A percentile compares a stretch with the other conserved stretches of the same genome.
phyloP scores from a whole-genome alignment of 176 grass and related monocot genomes.

The Oryza brachyantha region DNA sequence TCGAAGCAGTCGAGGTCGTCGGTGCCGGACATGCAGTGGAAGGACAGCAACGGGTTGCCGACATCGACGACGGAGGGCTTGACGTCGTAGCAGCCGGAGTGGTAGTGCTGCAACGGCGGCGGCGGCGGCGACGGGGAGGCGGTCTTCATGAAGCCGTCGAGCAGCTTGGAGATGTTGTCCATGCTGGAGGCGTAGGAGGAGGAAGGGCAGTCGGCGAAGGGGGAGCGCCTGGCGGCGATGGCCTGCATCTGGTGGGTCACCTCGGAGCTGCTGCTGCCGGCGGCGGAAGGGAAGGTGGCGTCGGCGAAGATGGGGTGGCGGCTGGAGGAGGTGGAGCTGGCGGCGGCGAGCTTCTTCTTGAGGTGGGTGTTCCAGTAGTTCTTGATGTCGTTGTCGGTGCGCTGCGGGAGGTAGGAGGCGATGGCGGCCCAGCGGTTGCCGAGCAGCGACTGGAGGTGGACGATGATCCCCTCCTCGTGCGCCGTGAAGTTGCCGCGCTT shows the following conservation, averaged over 20 bases:
- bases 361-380: conserved; percentile 97
- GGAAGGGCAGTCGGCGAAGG: conserved; percentile 28
- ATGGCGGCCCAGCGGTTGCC: conserved; percentile 83
- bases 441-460: conserved; percentile 79
- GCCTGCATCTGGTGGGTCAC: background rate
- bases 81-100: background rate
- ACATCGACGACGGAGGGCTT: conserved; percentile 14
- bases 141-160: conserved; percentile 58
- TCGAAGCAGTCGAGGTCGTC: background rate
- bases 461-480: conserved; percentile 72
- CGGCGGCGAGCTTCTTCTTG: conserved; percentile 71
- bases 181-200: conserved; percentile 62
- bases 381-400: conserved; percentile 96
- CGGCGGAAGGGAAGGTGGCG: background rate
- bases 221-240: conserved; percentile 8
- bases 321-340: background rate
- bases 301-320: background rate
- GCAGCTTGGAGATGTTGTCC: conserved; percentile 73
- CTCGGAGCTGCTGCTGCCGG: background rate
- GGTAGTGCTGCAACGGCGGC: background rate
- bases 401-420: conserved; percentile 79
- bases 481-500: conserved; percentile 74
- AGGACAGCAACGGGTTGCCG: conserved; percentile 26
- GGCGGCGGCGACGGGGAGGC: background rate
- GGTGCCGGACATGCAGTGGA: conserved; percentile 10